Evolutionary conservation across 2,329 filamentous ascomycete genomes (phyloP), one percentile per base, ranked within the genome.

Genomic region (Aaosphaeria pasadenensis): DNA sequence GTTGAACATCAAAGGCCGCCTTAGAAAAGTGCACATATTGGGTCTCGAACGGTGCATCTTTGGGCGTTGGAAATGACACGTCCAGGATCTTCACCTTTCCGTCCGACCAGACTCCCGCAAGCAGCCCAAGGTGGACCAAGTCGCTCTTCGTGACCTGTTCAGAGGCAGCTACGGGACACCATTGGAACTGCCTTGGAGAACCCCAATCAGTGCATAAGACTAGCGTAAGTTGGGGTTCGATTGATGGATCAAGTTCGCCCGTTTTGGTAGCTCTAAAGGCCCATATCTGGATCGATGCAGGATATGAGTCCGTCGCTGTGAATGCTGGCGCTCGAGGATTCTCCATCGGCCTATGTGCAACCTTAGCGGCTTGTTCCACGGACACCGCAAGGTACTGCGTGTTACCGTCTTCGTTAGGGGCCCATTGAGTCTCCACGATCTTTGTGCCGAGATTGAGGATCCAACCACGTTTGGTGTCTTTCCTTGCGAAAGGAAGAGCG

Each of bases 201-300:
- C 82, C 82, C 75, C 80, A 83, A 24, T 81, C 71, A 2, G 77
- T 76, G 54, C 80, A 83, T n/a, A 85, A 60, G 4, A 79, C 75
- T 33, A 77, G 55, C 29, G 70, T 69, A 39, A 84, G 69, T 40
- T 63, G 59, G 4, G 82, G 81, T 11, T 70, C 56, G 6, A 50
- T 56, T 0, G 56, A 59, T 53, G 71, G 70, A 56, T 81, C 73
- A 5, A 82, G 63, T 2, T 63, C 67, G 11, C 71, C 69, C 1
- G 63, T 58, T 39, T 62, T 46, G 11, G 60, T 65, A 4, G 73
- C 71, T 35, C 70, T 66, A 54, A 85, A 80, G 5, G 75, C 70
- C 82, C 82, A 85, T 5, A 86, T 76, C 52, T 85, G 81, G 31
- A 85, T 73, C 3, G 74, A 75, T 11, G 75, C 73, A 11, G 76